A percentile compares a stretch with the other conserved stretches of the same genome.
Evolutionary conservation across 805 yeast genomes (phyloP).

Genomic region (Ogataea saltuana): DNA sequence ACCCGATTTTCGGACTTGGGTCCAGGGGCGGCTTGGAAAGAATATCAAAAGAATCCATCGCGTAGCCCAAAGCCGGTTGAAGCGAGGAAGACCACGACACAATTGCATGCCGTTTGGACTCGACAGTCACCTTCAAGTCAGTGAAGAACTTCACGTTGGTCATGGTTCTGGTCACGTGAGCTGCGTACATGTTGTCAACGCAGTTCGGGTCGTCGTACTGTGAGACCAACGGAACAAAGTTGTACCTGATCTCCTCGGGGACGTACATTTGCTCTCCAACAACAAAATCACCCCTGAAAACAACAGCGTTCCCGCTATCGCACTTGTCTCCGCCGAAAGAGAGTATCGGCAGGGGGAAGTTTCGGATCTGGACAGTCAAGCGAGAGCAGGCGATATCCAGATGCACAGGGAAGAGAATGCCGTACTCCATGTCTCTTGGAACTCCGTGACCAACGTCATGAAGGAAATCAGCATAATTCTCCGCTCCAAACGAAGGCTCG

Average conservation of each 20-base stretch:
- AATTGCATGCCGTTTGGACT: conserved; percentile 48
- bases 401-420: conserved; percentile 54
- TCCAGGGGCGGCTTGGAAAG: conserved; percentile 72
- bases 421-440: conserved; percentile 53
- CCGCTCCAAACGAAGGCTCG: conserved; percentile 53
- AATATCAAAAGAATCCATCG: conserved; percentile 65
- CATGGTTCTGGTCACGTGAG: conserved; percentile 59
- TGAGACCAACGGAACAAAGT: conserved; percentile 53
- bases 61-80: conserved; percentile 59
- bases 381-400: conserved; percentile 45
- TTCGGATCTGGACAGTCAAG: conserved; percentile 48
- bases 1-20: conserved; percentile 61
- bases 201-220: conserved; percentile 30
- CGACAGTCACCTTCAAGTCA: conserved; percentile 47
- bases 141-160: conserved; percentile 60
- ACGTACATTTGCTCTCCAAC: conserved; percentile 62
- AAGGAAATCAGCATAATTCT: conserved; percentile 46
- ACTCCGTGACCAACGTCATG: conserved; percentile 48
- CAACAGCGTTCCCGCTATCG: conserved; percentile 34
- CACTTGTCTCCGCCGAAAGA: conserved; percentile 51
- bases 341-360: conserved; percentile 58
- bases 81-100: conserved; percentile 66
- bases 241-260: conserved; percentile 41
- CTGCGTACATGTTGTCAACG: conserved; percentile 55
- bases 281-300: conserved; percentile 49